phyloP scores from a whole-genome alignment of 2,329 filamentous ascomycete genomes.

The Tetracladium maxilliforme region DNA sequence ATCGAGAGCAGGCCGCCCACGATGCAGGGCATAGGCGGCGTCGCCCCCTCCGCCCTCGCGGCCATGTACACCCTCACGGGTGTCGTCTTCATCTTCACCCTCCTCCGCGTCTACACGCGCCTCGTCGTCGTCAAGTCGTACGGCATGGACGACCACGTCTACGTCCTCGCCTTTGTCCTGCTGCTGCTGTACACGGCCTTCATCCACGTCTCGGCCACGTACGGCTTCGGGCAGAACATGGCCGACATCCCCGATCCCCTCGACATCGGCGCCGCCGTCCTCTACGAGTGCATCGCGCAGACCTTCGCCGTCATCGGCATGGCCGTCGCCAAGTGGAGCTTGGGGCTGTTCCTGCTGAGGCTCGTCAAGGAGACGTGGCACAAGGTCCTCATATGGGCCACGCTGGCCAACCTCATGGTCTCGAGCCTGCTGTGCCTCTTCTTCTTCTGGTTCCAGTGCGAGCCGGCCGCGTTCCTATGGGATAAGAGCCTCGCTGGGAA shows the following conservation, averaged over 20 bases:
- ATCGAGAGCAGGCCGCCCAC: too few species aligned
- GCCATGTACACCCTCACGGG: background rate
- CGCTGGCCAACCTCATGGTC: constrained; percentile 2
- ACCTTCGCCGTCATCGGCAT: constrained; percentile 6
- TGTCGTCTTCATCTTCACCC: background rate
- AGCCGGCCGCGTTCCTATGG: constrained; percentile 6
- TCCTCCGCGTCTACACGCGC: constrained; percentile 28
- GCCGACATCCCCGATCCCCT: too few species aligned
- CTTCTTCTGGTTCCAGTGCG: constrained; percentile 6
- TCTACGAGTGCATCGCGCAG: too few species aligned
- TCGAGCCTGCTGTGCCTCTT: constrained; percentile 3
- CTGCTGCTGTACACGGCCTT: too few species aligned
- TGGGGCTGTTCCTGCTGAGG: constrained; percentile 5
- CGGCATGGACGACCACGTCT: constrained; percentile 28
- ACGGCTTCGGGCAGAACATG: too few species aligned
- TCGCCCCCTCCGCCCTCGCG: background rate
- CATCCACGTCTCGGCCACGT: too few species aligned
- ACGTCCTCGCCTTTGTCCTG: constrained; percentile 33
- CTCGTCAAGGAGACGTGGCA: constrained; percentile 5
- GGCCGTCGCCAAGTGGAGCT: constrained; percentile 6
- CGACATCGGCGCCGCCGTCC: too few species aligned
- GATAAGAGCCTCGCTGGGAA: constrained; percentile 3
- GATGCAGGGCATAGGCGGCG: background rate
- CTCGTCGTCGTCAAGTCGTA: constrained; percentile 30
- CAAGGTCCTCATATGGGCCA: constrained; percentile 3